Conservation (phyloP, 768 basidiomycete species). For the Mycena pura region DNA sequence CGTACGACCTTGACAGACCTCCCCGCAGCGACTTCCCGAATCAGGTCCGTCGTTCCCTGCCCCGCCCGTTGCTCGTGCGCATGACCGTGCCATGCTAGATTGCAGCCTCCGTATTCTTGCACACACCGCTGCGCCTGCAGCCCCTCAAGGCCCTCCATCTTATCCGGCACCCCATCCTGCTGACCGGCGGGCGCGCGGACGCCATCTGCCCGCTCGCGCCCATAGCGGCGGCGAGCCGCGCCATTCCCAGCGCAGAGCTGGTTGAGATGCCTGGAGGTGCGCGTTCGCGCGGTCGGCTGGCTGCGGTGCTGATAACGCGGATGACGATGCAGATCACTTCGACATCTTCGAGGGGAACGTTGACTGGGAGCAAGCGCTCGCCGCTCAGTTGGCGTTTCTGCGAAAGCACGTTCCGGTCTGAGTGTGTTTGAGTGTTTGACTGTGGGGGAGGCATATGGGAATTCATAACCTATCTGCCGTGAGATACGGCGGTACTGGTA, state of each 20-base stretch:
- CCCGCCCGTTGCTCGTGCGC: background rate
- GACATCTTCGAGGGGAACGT: constrained; percentile 25
- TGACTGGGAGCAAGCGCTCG: constrained; percentile 24
- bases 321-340: constrained; percentile 22
- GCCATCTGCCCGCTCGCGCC: constrained; percentile 21
- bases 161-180: constrained; percentile 30
- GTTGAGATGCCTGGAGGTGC: constrained; percentile 27
- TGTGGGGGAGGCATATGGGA: no score
- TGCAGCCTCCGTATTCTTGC: constrained; percentile 25
- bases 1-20: no score
- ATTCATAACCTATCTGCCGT: no score
- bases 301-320: background rate
- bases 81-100: background rate
- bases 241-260: constrained; percentile 17
- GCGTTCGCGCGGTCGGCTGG: background rate
- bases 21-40: constrained; percentile 20
- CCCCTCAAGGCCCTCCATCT: constrained; percentile 17
- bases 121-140: constrained; percentile 15
- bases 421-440: no score
- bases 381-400: constrained; percentile 27
- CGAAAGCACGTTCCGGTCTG: constrained; percentile 23
- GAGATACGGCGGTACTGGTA: no score
- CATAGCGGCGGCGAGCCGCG: constrained; percentile 6
- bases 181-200: constrained; percentile 27
- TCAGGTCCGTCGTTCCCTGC: background rate